phyloP scores from a whole-genome alignment of 2,329 filamentous ascomycete species.

The Aspergillus fijiensis region DNA sequence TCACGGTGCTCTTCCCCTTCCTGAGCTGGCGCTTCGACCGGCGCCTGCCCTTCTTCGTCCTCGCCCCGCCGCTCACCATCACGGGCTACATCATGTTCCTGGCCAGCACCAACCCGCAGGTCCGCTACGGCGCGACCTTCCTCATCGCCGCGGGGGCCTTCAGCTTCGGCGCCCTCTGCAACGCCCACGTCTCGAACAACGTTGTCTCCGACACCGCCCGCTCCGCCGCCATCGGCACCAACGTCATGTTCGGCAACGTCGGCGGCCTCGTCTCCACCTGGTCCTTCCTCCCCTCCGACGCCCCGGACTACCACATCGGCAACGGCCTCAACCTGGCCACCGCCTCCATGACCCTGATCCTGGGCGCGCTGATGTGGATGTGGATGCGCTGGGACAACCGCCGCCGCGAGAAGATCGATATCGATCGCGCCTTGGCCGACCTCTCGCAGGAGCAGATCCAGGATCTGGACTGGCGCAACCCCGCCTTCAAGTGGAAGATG shows the following conservation, averaged over 20 bases:
- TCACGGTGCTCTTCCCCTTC: conserved; percentile 62
- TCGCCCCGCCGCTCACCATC: conserved; percentile 64
- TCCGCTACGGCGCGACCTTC: conserved; percentile 70
- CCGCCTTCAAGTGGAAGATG: conserved; percentile 35
- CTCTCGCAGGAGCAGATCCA: conserved; percentile 55
- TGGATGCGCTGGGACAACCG: conserved; percentile 67
- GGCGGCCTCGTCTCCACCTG: conserved; percentile 67
- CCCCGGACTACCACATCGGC: conserved; percentile 66
- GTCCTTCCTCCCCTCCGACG: conserved; percentile 64
- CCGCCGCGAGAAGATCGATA: conserved; percentile 54
- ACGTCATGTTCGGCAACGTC: conserved; percentile 72
- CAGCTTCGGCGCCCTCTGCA: conserved; percentile 62
- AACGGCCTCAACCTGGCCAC: conserved; percentile 70
- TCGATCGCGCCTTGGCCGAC: conserved; percentile 57
- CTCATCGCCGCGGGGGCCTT: conserved; percentile 66
- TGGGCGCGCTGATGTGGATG: conserved; percentile 49
- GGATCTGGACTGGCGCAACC: conserved; percentile 66
- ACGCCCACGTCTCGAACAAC: conserved; percentile 67
- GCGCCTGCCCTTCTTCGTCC: conserved; percentile 61
- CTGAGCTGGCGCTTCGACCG: conserved; percentile 61
- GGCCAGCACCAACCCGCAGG: conserved; percentile 51
- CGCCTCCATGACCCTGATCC: conserved; percentile 55
- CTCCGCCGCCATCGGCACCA: conserved; percentile 64
- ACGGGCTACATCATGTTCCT: conserved; percentile 70
- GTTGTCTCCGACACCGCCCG: conserved; percentile 70